Percentiles rank a stretch among this genome's conserved stretches.
These are phyloP conservation scores for Cryphonectria japonica DNA, from an alignment of 2,329 filamentous ascomycete genomes.

Conservation along the genomic window DNA sequence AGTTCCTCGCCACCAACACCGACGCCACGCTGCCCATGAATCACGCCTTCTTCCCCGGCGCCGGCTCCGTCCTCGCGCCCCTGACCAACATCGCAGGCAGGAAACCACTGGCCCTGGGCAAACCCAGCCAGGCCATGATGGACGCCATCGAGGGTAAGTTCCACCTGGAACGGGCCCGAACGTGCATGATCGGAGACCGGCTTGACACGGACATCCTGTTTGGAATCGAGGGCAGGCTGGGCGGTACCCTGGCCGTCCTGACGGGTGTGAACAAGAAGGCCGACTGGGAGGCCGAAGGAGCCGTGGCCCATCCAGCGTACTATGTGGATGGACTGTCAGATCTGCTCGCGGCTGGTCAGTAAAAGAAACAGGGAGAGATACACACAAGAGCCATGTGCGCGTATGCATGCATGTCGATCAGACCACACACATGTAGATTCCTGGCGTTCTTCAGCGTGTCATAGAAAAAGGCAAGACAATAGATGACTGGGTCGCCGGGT, in stretches of 20 bases:
- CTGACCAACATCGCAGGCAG: conserved; percentile 71
- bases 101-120: conserved; percentile 80
- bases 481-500: background rate
- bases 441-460: background rate
- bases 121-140: conserved; percentile 99
- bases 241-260: conserved; percentile 87
- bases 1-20: conserved; percentile 90
- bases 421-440: background rate
- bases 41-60: conserved; percentile 85
- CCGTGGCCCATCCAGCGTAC: conserved; percentile 72
- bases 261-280: conserved; percentile 88
- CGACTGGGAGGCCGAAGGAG: conserved; percentile 74
- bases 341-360: conserved; percentile 45
- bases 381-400: background rate
- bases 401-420: background rate
- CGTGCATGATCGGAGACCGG: conserved; percentile 96
- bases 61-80: conserved; percentile 79
- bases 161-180: conserved; percentile 77
- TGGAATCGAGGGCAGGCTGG: conserved; percentile 85
- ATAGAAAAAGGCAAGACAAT: background rate
- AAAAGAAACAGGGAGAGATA: background rate
- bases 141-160: conserved; percentile 97
- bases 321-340: conserved; percentile 88
- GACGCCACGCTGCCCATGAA: conserved; percentile 87
- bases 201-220: conserved; percentile 96